Evolutionary conservation across 164 flowering plant species (phyloP), one percentile per base, ranked within the genome.

Genomic region (Dillenia suffruticosa): DNA sequence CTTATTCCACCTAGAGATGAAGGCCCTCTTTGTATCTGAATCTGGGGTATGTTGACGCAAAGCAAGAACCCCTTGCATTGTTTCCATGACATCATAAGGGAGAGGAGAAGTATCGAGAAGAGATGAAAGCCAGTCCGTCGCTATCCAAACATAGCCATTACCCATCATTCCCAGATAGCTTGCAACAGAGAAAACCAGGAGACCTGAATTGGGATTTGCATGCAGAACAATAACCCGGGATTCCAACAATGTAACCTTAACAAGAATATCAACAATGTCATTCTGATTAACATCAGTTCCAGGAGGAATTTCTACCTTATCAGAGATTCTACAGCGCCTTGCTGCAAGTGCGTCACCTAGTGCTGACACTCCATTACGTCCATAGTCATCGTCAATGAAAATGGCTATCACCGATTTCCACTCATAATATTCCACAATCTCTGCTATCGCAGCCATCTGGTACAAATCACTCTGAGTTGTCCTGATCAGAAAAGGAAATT

Each of bases 381-480:
- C 97, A 69, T 75, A 72, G 54, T 88, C 95, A 71, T 95, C 88
- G 70, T 92, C 97, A 45, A 78, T 44, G 59, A 62, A 95, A 49
- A 95, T 72, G 10, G 83, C 95, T 73, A 77, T 79, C 1, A 92
- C 96, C 15, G 82, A 81, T 61, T 64, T 87, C 96, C 96, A 95
- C 13, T 76, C 82, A 77, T 82, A 88, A 57, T 81, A 72, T 32
- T 79, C 75, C 54, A 95, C 76, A 16, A 90, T 62, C 46, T 87
- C 87, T 49, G 99, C 88, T 43, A 95, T 63, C 9, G 97, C 99
- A 52, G 74, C 56, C 99, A 95, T 95, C 74, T 90, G 96, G 68
- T 77, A 80, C 44, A 76, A 52, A 78, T 92, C 97, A 70, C 82
- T 90, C 49, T 81, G 92, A 1, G 90, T 76, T 12, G 89, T 79